phyloP scores from a whole-genome alignment of 768 basidiomycete genomes.

The Fibroporia radiculosa region DNA sequence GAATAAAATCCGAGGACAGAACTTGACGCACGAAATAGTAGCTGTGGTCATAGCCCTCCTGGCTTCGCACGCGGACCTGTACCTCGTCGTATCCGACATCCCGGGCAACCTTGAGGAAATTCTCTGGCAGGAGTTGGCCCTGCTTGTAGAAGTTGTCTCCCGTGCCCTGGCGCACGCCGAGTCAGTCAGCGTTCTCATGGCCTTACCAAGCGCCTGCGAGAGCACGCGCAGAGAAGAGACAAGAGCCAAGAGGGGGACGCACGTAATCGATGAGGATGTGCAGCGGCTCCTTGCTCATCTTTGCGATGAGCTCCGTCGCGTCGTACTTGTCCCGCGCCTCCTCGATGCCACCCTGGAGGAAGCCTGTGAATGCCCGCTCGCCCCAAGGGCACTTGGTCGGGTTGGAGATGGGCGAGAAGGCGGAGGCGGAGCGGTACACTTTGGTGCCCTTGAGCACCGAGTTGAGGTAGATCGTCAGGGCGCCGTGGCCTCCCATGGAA shows the following conservation, averaged over 20 bases:
- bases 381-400: conserved; percentile 89
- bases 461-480: conserved; percentile 82
- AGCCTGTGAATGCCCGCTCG: conserved; percentile 82
- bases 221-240: neutral
- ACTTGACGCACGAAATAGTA: conserved; percentile 69
- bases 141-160: conserved; percentile 78
- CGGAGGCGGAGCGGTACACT: conserved; percentile 80
- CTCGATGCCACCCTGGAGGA: conserved; percentile 65
- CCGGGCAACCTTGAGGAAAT: conserved; percentile 74
- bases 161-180: conserved; percentile 45
- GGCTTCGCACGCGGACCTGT: conserved; percentile 71
- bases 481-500: conserved; percentile 97
- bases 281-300: conserved; percentile 46
- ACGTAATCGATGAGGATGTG: conserved; percentile 87
- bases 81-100: conserved; percentile 64
- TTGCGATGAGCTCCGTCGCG: conserved; percentile 74
- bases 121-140: conserved; percentile 85
- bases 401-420: conserved; percentile 82
- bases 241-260: conserved; percentile 19
- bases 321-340: conserved; percentile 76
- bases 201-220: neutral
- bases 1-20: neutral
- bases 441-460: conserved; percentile 39
- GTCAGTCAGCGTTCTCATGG: neutral
- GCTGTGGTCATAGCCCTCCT: conserved; percentile 82